Percentiles rank a stretch among this genome's conserved stretches.
Conservation (phyloP, 2,329 filamentous ascomycete genomes). For the Colletotrichum caudatum region DNA sequence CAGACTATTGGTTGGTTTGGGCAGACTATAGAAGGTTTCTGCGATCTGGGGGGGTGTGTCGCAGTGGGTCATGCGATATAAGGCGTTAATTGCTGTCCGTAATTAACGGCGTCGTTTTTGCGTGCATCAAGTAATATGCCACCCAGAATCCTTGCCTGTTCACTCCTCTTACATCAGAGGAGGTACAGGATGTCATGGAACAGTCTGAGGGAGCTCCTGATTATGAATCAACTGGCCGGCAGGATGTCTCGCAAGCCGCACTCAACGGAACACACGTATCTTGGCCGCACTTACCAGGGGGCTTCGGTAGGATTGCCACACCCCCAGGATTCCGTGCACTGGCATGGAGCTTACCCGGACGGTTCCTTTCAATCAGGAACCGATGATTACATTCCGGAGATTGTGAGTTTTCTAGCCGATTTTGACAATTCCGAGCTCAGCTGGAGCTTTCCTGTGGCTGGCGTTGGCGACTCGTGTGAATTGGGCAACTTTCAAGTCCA, state of each 20-base stretch:
- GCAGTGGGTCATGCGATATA: too few species aligned
- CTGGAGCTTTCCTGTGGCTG: conserved; percentile 38
- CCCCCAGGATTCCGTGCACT: conserved; percentile 11
- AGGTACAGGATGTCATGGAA: conserved; percentile 1
- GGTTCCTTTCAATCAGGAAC: background rate
- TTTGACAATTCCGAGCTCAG: conserved; percentile 40
- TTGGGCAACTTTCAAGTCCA: conserved; percentile 16
- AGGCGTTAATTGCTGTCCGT: too few species aligned
- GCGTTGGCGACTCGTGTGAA: conserved; percentile 21
- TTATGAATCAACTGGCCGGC: conserved; percentile 17
- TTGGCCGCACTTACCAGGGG: conserved; percentile 24
- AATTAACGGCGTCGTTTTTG: too few species aligned
- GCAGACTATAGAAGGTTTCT: too few species aligned
- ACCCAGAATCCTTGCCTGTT: conserved; percentile 28
- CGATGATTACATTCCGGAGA: conserved; percentile 32
- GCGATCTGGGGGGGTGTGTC: too few species aligned
- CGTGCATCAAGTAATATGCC: conserved; percentile 33
- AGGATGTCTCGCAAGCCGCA: conserved; percentile 8
- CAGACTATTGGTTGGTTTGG: too few species aligned
- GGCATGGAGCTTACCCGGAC: conserved; percentile 28
- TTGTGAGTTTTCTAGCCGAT: conserved; percentile 38
- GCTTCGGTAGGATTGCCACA: conserved; percentile 19
- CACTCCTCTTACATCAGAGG: conserved; percentile 9
- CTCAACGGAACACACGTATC: conserved; percentile 17
- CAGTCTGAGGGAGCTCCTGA: background rate